Conservation (phyloP, 1,284 basidiomycete genomes). For the Ceratobasidium sp. region DNA sequence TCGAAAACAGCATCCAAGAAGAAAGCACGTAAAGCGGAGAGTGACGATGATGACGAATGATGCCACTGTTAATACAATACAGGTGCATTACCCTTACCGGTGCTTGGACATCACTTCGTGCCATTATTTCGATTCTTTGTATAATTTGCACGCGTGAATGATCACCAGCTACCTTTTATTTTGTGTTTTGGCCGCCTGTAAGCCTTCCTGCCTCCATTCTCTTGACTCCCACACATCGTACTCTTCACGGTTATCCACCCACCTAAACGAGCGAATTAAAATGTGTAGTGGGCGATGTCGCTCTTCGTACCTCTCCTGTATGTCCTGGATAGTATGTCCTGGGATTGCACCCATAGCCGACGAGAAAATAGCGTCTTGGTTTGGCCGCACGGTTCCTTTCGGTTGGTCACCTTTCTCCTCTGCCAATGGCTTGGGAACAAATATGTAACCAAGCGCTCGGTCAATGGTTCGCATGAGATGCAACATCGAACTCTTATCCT, state of each 20-base stretch:
- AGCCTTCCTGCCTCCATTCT: conserved; percentile 47
- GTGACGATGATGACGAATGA: conserved; percentile 14
- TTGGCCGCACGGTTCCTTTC: conserved; percentile 64
- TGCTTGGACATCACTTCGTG: not conserved
- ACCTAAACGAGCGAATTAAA: conserved; percentile 19
- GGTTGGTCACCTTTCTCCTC: conserved; percentile 59
- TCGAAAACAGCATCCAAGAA: conserved; percentile 30
- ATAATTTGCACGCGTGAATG: not conserved
- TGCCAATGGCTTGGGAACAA: conserved; percentile 71
- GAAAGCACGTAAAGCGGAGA: conserved; percentile 32
- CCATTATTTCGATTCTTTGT: not conserved
- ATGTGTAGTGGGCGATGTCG: not conserved
- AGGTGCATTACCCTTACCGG: not conserved
- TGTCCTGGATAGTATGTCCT: conserved; percentile 72
- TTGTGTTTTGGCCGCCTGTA: conserved; percentile 12
- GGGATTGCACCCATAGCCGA: conserved; percentile 69
- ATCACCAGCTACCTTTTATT: not conserved
- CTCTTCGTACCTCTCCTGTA: conserved; percentile 80
- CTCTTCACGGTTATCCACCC: conserved; percentile 46
- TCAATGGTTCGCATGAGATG: conserved; percentile 84
- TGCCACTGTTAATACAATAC: not conserved
- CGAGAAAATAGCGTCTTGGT: conserved; percentile 73
- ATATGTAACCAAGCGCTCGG: conserved; percentile 89
- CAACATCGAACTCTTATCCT: conserved; percentile 95
- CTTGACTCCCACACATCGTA: conserved; percentile 48